Evolutionary conservation across 306 rosid genomes (phyloP), one percentile per base, ranked within the genome.

Genomic region (Rubus idaeus): DNA sequence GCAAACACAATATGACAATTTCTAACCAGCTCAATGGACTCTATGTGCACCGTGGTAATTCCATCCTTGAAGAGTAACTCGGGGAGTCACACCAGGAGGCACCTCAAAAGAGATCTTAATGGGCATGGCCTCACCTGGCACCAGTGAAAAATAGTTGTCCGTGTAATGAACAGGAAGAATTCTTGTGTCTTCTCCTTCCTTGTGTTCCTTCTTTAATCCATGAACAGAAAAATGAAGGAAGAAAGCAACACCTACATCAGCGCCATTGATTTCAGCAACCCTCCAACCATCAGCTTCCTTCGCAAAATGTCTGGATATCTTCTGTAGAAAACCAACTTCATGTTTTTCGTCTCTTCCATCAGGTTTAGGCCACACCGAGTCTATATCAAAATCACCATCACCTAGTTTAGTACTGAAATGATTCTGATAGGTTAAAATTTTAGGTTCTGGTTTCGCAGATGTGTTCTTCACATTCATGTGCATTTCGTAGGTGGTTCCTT

Each of bases 81-180:
- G 87, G 69, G 97, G 96, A 71, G 88, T 88, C 56, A 89, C 96
- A 78, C 92, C 88, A 1, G 63, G 73, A 80, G 92, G 93, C n/a
- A 79, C 90, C 83, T 92, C 87, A 20, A 94, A 94, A 45, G 89
- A 78, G 81, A 94, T 75, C 53, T 83, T 86, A 52, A 92, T 68
- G 5, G 89, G 85, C 85, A 90, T 80, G 70, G 64, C 68, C 85
- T 94, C 97, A 45, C 96, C 97, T 0, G 98, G 96, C 41, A 92
- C 89, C 61, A 92, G 86, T 13, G 97, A 91, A 82, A 95, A 88
- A 70, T 95, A 95, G 90, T 92, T 95, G 80, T 92, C 96, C 0
- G 97, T 88, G 84, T 95, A 92, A 83, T 92, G 96, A 80, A 95
- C 96, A 0, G 93, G 96, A 62, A 95, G 93, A 80, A 95, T 90